Evolutionary conservation across 768 basidiomycete species (phyloP).

Genomic region (Tephrocybe sp.): DNA sequence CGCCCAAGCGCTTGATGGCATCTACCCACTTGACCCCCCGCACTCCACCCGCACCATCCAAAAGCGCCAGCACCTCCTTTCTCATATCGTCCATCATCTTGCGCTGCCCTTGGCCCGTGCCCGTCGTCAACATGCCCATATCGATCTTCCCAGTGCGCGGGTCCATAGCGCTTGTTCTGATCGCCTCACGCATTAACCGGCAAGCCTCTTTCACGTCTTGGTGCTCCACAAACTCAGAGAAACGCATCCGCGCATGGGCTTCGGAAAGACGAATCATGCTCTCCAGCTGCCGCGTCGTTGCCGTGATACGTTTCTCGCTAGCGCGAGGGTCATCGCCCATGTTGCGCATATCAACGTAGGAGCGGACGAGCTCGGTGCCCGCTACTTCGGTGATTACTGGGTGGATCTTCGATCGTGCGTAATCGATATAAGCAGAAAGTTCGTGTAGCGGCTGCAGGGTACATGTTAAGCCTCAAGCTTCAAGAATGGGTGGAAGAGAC

Average conservation of each 20-base stretch:
- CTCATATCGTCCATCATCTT: slow-evolving; percentile 89
- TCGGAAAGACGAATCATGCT: slow-evolving; percentile 96
- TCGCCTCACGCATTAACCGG: slow-evolving; percentile 95
- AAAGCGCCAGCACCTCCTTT: slow-evolving; percentile 68
- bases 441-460: slow-evolving; percentile 76
- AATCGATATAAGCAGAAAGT: slow-evolving; percentile 92
- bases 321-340: slow-evolving; percentile 87
- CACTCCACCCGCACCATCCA: slow-evolving; percentile 53
- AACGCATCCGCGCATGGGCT: slow-evolving; percentile 95
- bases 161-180: slow-evolving; percentile 93
- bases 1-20: slow-evolving; percentile 72
- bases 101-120: slow-evolving; percentile 85
- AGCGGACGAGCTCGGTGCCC: slow-evolving; percentile 76
- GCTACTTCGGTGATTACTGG: slow-evolving; percentile 88
- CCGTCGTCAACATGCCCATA: slow-evolving; percentile 93
- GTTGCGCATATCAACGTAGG: slow-evolving; percentile 93
- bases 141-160: slow-evolving; percentile 97
- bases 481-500: slow-evolving; percentile 22
- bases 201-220: slow-evolving; percentile 88
- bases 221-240: slow-evolving; percentile 83
- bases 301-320: slow-evolving; percentile 93
- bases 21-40: slow-evolving; percentile 82
- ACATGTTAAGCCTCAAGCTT: background rate
- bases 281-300: slow-evolving; percentile 96
- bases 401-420: slow-evolving; percentile 82